Conservation (phyloP, 495 filamentous ascomycete genomes). For the Aspergillus wentii region DNA sequence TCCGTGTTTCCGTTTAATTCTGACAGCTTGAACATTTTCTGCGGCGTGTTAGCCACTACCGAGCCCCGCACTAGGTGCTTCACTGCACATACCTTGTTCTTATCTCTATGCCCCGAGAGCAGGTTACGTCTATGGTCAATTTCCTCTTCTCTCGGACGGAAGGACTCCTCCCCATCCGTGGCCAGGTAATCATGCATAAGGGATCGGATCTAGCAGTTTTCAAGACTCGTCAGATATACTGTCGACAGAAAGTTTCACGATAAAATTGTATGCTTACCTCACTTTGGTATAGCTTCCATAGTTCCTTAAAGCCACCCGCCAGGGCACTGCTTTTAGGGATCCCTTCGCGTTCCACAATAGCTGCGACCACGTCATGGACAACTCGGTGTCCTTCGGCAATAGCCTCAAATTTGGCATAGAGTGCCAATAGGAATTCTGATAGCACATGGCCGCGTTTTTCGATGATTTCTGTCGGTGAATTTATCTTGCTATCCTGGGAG, state of each 20-base stretch:
- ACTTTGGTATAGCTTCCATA: constrained; percentile 89
- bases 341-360: constrained; percentile 72
- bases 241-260: too few relatives aligned
- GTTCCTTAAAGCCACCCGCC: constrained; percentile 77
- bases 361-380: constrained; percentile 82
- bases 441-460: constrained; percentile 75
- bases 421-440: constrained; percentile 81
- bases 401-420: constrained; percentile 95
- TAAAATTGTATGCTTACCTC: constrained; percentile 54
- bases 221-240: constrained; percentile 39
- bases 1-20: constrained; percentile 75
- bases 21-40: constrained; percentile 84
- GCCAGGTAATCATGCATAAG: constrained; percentile 95
- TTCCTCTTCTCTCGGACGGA: constrained; percentile 42
- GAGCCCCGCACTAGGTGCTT: not conserved
- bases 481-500: constrained; percentile 38
- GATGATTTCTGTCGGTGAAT: constrained; percentile 60
- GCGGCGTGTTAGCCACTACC: constrained; percentile 15
- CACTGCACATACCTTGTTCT: constrained; percentile 45
- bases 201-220: constrained; percentile 69
- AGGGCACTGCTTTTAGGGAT: constrained; percentile 51
- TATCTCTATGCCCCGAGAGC: constrained; percentile 60
- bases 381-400: constrained; percentile 95
- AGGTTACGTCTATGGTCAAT: constrained; percentile 51
- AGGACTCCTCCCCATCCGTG: constrained; percentile 70